Conservation (phyloP, 2,329 filamentous ascomycete species). For the Cladophialophora immunda region DNA sequence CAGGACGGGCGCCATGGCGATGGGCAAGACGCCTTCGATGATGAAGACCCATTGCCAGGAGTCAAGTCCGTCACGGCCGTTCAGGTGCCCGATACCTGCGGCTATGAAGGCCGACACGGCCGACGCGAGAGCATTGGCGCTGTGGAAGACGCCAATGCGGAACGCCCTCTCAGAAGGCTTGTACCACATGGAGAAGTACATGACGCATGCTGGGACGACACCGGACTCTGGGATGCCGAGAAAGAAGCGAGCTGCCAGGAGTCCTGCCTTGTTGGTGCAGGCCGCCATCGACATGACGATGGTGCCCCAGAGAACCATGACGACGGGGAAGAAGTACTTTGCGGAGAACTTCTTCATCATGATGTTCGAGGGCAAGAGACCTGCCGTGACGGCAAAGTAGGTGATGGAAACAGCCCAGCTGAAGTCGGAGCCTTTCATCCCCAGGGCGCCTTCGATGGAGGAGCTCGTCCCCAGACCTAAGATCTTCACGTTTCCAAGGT, state of each 20-base stretch:
- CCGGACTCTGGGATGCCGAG: conserved; percentile 37
- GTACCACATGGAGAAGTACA: conserved; percentile 42
- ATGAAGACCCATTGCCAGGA: conserved; percentile 38
- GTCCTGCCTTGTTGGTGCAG: conserved; percentile 22
- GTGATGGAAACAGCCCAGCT: conserved; percentile 39
- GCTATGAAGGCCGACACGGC: conserved; percentile 38
- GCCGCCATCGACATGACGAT: conserved; percentile 51
- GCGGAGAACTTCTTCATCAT: conserved; percentile 36
- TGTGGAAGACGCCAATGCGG: conserved; percentile 39
- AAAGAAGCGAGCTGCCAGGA: conserved; percentile 34
- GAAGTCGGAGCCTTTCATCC: conserved; percentile 32
- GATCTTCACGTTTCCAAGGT: conserved; percentile 35
- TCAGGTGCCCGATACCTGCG: conserved; percentile 42
- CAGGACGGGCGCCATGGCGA: conserved; percentile 20
- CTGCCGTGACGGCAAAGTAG: conserved; percentile 36
- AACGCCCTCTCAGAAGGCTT: conserved; percentile 39
- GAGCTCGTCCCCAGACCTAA: conserved; percentile 25
- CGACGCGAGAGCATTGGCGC: conserved; percentile 35
- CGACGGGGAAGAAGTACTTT: conserved; percentile 21
- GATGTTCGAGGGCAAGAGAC: conserved; percentile 35
- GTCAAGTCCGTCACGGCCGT: conserved; percentile 11
- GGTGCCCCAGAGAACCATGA: conserved; percentile 45
- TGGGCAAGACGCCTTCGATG: conserved; percentile 13
- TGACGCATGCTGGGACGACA: conserved; percentile 36
- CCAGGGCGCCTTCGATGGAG: conserved; percentile 26